Evolutionary conservation across 2,329 filamentous ascomycete species (phyloP), one percentile per base, ranked within the genome.

Genomic region (Clonostachys sp.): DNA sequence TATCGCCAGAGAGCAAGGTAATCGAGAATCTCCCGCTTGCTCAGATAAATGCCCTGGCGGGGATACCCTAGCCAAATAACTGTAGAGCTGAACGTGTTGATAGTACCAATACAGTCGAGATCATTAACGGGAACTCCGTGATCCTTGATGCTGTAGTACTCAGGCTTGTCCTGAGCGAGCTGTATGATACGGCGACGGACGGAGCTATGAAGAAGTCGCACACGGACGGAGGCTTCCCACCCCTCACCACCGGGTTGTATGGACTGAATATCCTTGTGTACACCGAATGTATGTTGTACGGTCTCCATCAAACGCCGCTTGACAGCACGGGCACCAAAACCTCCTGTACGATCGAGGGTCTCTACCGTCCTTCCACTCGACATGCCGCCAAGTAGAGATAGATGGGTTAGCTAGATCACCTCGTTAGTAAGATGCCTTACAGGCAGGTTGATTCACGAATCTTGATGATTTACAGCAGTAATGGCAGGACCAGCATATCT

Each of bases 1-100:
- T 87, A 86, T 3, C 87, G 77, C 87, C 87, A 92, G 1, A 92
- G 68, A 0, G 87, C 86, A 41, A 89, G 72, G 59, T 89, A 91
- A 57, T 91, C 87, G 3, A 60, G 58, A 3, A 79, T 81, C 59
- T 92, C 87, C 49, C 78, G 77, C 24, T 72, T 49, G 0, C 75
- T 74, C 20, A 87, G 66, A 54, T 71, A 83, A 47, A 92, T 82
- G 3, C 87, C 88, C 65, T 91, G 87, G 0, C 85, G 74, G 0
- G 87, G 87, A 5, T 91, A 73, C 18, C 78, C 78, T 33, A 89
- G 61, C 75, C 80, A 91, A 50, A 91, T 74, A 3, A 90, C 63
- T 0, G 78, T 78, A 2, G 81, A 74, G 1, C 81, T 87, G 63
- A 91, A 92, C 2, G 81, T 82, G 34, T 73, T 74, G 51, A 91